A percentile compares a stretch with the other conserved stretches of the same genome.
phyloP scores from a whole-genome alignment of 164 flowering plant species.

The Brasenia schreberi region DNA sequence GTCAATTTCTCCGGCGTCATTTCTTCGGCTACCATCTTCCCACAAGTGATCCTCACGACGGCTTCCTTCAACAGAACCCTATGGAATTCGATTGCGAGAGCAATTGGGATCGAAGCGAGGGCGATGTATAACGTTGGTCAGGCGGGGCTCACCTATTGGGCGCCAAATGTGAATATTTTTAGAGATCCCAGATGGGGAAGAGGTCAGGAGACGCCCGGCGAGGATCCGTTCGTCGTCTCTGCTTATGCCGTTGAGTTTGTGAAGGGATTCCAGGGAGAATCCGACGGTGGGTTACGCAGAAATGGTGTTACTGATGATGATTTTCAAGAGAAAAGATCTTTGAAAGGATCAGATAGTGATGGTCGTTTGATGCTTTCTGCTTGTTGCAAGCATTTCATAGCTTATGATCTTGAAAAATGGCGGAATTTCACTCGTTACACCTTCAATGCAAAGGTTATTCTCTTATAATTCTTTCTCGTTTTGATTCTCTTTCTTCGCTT shows the following conservation, averaged over 20 bases:
- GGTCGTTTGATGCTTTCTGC: slow-evolving; percentile 71
- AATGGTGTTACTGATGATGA: neutral
- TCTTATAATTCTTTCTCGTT: too few relatives aligned
- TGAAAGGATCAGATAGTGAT: slow-evolving; percentile 16
- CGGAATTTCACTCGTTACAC: slow-evolving; percentile 44
- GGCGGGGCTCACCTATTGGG: slow-evolving; percentile 41
- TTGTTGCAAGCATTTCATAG: slow-evolving; percentile 90
- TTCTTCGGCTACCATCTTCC: slow-evolving; percentile 28
- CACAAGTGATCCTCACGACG: slow-evolving; percentile 31
- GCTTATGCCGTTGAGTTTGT: slow-evolving; percentile 27
- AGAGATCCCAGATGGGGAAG: slow-evolving; percentile 52
- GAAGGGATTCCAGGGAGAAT: slow-evolving; percentile 30
- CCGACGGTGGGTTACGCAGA: neutral
- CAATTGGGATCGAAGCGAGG: slow-evolving; percentile 29
- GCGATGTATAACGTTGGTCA: slow-evolving; percentile 35
- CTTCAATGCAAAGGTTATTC: slow-evolving; percentile 77
- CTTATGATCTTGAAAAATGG: slow-evolving; percentile 95
- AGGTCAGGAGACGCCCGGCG: slow-evolving; percentile 41
- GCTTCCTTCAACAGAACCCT: slow-evolving; percentile 24
- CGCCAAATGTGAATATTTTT: slow-evolving; percentile 35
- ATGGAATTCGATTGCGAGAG: slow-evolving; percentile 27
- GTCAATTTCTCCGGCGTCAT: slow-evolving; percentile 17
- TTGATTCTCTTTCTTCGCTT: neutral
- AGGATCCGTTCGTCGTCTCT: slow-evolving; percentile 25
- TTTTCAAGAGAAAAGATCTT: slow-evolving; percentile 16